Base-by-base conservation (phyloP, 2,329 filamentous ascomycete species). In the Trichoderma lentiforme region DNA sequence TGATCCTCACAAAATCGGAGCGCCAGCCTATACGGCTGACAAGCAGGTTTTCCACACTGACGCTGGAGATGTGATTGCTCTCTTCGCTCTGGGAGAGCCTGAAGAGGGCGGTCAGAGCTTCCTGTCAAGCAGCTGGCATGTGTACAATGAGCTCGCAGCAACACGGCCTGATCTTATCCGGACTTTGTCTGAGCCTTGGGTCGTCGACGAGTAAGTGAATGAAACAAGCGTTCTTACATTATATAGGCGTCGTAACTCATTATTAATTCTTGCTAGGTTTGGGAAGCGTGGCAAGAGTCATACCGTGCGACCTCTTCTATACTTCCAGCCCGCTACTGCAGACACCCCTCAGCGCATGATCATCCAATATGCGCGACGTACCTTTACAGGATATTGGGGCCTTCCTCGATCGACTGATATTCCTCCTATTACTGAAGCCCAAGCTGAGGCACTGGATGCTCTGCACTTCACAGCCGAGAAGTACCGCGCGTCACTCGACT, bases 11-110 rank as follows among this genome's bases (percentile, higher is more conserved):
- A 80, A 81, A 3, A 90, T 91, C 62, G 87, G 88, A 3, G 84
- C 85, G 1, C 88, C 88, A 0, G 87, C 88, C 0, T 90, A 89
- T 77, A 90, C 88, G 0, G 82, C 86, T 0, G 88, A 90, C 71
- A 89, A 89, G 76, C 89, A 89, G 77, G 85, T 87, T 6, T 91
- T 91, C 75, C 90, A 91, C 77, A 91, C 87, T 0, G 89, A 91
- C 75, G 76, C 78, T 0, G 85, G 89, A 9, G 89, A 92, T 74
- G 82, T 91, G 2, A 83, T 92, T 24, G 86, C 87, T 2, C 80
- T 91, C 7, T 86, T 89, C 62, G 86, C 85, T 1, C 83, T 90
- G 21, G 84, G 84, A 11, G 86, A 88, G 0, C 84, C 84, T 0
- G 80, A 81, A 2, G 78, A 80, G 47, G 90, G 90, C 0, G 89